Evolutionary conservation across 176 grass and related monocot species (phyloP).

Genomic region (Puccinellia tenuiflora): DNA sequence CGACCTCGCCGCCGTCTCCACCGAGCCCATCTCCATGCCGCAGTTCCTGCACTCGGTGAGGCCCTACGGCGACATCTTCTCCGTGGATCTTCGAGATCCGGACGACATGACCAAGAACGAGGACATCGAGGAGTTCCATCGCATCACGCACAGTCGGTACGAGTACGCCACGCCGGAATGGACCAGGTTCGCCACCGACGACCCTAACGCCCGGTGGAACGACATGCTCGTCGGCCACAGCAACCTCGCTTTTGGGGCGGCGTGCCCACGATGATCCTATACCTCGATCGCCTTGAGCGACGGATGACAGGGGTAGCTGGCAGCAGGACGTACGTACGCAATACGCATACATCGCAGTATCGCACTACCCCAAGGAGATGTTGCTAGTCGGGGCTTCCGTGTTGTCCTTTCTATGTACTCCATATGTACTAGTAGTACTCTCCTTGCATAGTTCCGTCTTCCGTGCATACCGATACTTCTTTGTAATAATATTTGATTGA

Average conservation of each 20-base stretch:
- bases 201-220: conserved; percentile 30
- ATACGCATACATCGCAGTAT: too few relatives aligned
- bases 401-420: too few relatives aligned
- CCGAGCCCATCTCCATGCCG: conserved; percentile 41
- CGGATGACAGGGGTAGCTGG: too few relatives aligned
- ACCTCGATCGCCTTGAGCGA: too few relatives aligned
- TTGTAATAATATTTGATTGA: too few relatives aligned
- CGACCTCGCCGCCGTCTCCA: conserved; percentile 30
- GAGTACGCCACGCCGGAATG: conserved; percentile 31
- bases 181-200: conserved; percentile 25
- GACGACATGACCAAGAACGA: conserved; percentile 1
- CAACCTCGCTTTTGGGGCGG: neutral
- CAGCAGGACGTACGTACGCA: too few relatives aligned
- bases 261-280: neutral
- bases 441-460: too few relatives aligned
- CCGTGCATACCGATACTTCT: too few relatives aligned
- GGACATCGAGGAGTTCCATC: conserved; percentile 6
- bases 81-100: neutral
- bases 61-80: conserved; percentile 34
- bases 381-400: too few relatives aligned
- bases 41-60: conserved; percentile 31
- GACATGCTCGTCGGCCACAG: neutral
- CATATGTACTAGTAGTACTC: too few relatives aligned
- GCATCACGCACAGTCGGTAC: conserved; percentile 29
- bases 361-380: too few relatives aligned